Base-by-base conservation (phyloP, 345 rosid species). In the Corchorus olitorius region DNA sequence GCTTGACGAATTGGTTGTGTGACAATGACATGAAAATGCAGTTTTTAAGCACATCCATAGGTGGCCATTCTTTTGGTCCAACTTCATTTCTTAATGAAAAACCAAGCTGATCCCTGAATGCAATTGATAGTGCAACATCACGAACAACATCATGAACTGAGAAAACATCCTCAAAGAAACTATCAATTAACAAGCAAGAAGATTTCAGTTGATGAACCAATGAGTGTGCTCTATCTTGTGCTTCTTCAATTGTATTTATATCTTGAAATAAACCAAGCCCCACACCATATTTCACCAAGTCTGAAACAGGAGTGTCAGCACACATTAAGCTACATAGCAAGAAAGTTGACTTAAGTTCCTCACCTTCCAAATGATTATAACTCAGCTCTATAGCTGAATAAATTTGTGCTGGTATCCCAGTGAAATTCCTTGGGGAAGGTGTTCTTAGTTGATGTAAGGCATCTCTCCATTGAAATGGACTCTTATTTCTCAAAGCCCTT, bases 71-170 rank as follows among this genome's bases (percentile, higher is more conserved):
- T n/a, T 27, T 2, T 3, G 13, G 22, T 22, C 43, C 8, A 1
- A 4, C 15, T 2, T 16, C 59, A 58, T 67, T 33, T 15, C 33
- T n/a, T 54, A 39, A 37, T 1, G 52, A 22, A 59, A 58, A 58
- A 0, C 20, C 59, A 17, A n/a, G 34, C 1, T 34, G 34, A 0
- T 19, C 75, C 8, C 50, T 45, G 10, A 5, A 12, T 49, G 69
- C 79, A 12, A 77, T 77, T 19, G 75, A 59, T 34, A 59, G 61
- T 11, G n/a, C 70, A 60, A 60, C 80, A 60, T 70, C 75, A 1
- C 75, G 80, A 46, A 77, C 70, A 69, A 77, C 75, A 49, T 70
- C 80, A 19, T 77, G 80, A 61, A 77, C 39, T 62, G 34, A n/a
- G 12, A 58, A 58, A 19, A 58, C 4, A 19, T 20, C 34, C 62